Evolutionary conservation across 441 rosid genomes (phyloP), one percentile per base, ranked within the genome.

Genomic region (Gossypium trilobum): DNA sequence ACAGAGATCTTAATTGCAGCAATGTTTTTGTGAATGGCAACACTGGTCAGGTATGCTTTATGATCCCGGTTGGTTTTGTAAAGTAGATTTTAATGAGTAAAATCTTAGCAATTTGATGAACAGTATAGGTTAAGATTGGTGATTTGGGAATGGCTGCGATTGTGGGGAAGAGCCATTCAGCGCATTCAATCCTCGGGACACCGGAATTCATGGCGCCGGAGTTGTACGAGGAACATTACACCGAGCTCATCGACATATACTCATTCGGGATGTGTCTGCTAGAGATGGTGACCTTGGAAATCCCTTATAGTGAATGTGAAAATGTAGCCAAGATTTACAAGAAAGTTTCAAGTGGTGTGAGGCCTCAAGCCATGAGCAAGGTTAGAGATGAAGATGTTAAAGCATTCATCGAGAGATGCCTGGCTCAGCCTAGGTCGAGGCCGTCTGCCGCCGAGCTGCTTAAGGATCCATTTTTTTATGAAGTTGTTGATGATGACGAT

Each of bases 131-230:
- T 19, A 85, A 87, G 81, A 87, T 87, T 17, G 91, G 91, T 20
- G 91, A 87, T 79, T 62, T 85, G 3, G 91, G 91, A 16, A 39
- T 87, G 75, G 91, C 91, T 0, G 86, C 88, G 9, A 71, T 46
- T 2, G 85, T 85, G 13, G 89, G 87, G 16, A 78, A 85, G 80
- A 82, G 68, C 44, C 91, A 82, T 71, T 55, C 77, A 0, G 91
- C 89, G 0, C 91, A 87, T 62, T 85, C 89, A 0, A 68, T 87
- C 9, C 83, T 87, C 0, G 90, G 88, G 50, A 87, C 90, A 7
- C 90, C 88, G 17, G 88, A 86, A 68, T 86, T 84, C 55, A 84
- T 86, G 87, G 89, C 89, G 2, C 89, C 90, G 29, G 90, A 85
- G 82, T 78, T 87, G 0, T 87, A 87, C 61, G 86, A 87, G 0